phyloP scores from a whole-genome alignment of 768 basidiomycete genomes.

The Arthromyces matolae region DNA sequence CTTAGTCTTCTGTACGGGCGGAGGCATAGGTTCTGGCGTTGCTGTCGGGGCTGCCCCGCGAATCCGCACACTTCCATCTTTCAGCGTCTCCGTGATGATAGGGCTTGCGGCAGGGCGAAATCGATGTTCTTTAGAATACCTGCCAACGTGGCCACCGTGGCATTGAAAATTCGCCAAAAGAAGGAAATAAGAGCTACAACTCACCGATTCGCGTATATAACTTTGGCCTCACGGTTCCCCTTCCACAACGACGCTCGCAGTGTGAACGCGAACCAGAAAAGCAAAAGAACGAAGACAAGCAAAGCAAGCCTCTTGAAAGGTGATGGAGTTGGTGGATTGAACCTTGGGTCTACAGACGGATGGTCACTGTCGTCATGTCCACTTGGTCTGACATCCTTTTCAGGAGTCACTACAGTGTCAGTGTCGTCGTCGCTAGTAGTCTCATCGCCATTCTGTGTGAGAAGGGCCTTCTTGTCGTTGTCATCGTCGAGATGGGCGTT shows the following conservation, averaged over 20 bases:
- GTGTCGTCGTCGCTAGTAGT: conserved; percentile 1
- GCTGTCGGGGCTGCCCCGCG: conserved; percentile 62
- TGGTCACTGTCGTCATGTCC: no score
- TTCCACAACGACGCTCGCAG: conserved; percentile 25
- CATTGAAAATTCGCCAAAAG: not conserved
- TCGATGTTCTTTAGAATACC: conserved; percentile 81
- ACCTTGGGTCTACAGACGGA: conserved; percentile 25
- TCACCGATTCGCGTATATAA: conserved; percentile 65
- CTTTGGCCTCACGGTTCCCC: conserved; percentile 33
- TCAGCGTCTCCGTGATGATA: conserved; percentile 70
- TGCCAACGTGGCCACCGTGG: conserved; percentile 26
- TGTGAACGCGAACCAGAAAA: conserved; percentile 44
- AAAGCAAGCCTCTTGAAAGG: conserved; percentile 45
- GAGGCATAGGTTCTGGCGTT: conserved; percentile 18
- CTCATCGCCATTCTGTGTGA: not conserved
- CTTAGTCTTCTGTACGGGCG: no score
- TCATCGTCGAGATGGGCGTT: no score
- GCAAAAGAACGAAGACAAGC: conserved; percentile 34
- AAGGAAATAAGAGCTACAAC: conserved; percentile 14
- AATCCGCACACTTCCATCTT: conserved; percentile 64
- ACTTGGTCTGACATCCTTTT: not conserved
- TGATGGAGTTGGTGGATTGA: conserved; percentile 38
- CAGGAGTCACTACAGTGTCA: conserved; percentile 1
- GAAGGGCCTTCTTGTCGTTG: conserved; percentile 7
- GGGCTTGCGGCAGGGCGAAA: conserved; percentile 85